Conservation (phyloP, 352 stramenopile genomes). For the Globisporangium solare region DNA sequence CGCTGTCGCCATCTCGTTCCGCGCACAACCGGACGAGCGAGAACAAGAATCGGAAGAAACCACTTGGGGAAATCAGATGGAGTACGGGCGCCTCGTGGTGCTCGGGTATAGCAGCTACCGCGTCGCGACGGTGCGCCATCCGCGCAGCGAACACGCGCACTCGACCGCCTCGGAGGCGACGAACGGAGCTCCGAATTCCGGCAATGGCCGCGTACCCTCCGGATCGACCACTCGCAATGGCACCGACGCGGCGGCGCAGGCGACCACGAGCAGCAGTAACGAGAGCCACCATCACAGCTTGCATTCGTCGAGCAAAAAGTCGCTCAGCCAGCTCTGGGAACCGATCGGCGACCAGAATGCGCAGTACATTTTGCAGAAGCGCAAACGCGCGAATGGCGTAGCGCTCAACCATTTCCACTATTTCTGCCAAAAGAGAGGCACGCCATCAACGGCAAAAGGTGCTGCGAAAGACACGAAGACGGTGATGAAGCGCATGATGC, state of each 20-base stretch:
- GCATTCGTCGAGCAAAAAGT: slow-evolving; percentile 25
- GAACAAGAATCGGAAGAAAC: no score
- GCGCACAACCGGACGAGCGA: no score
- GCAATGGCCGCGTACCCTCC: background rate
- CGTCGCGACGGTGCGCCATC: slow-evolving; percentile 37
- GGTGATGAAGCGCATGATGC: slow-evolving; percentile 52
- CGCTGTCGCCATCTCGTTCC: no score
- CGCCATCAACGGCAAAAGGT: background rate
- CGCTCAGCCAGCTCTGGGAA: slow-evolving; percentile 61
- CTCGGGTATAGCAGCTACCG: slow-evolving; percentile 84
- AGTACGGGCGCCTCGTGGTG: slow-evolving; percentile 82
- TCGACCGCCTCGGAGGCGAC: no score
- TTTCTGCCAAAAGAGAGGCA: slow-evolving; percentile 18
- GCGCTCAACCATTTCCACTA: slow-evolving; percentile 54
- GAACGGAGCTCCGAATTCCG: no score
- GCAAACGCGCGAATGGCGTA: slow-evolving; percentile 48
- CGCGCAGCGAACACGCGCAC: slow-evolving; percentile 15
- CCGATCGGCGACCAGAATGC: slow-evolving; percentile 72
- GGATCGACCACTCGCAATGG: background rate
- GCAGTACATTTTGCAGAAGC: slow-evolving; percentile 49
- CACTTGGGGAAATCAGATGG: slow-evolving; percentile 34
- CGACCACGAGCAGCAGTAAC: slow-evolving; percentile 1
- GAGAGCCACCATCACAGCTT: background rate
- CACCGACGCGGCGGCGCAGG: background rate
- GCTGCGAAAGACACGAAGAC: slow-evolving; percentile 34